Evolutionary conservation across 805 yeast genomes (phyloP).

Genomic region (Candida koratica): DNA sequence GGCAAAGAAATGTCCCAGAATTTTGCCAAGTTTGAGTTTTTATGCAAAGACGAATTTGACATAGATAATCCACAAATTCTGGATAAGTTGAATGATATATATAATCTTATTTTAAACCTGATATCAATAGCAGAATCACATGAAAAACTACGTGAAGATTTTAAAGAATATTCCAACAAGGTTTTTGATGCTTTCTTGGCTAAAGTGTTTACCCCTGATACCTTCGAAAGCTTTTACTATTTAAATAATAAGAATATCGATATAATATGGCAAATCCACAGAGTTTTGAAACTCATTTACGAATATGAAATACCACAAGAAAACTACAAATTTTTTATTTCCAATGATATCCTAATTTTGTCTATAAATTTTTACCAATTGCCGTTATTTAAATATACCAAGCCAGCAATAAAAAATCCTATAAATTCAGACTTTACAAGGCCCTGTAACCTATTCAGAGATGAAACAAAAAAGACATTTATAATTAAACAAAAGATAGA

Average conservation of each 20-base stretch:
- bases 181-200: slow-evolving; percentile 2
- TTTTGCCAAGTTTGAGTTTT: slow-evolving; percentile 16
- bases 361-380: slow-evolving; percentile 8
- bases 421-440: background rate
- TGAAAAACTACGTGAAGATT: slow-evolving; percentile 8
- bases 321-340: background rate
- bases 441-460: slow-evolving; percentile 14
- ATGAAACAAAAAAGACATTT: slow-evolving; percentile 4
- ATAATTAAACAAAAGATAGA: slow-evolving; percentile 8
- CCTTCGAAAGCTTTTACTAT: slow-evolving; percentile 3
- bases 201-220: slow-evolving; percentile 5
- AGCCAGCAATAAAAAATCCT: slow-evolving; percentile 6
- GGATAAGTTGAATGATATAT: slow-evolving; percentile 7
- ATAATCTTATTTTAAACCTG: slow-evolving; percentile 12
- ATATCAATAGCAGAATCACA: slow-evolving; percentile 9
- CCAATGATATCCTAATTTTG: background rate
- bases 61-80: slow-evolving; percentile 1
- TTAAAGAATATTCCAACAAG: slow-evolving; percentile 10
- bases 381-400: slow-evolving; percentile 12
- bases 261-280: slow-evolving; percentile 11
- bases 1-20: slow-evolving; percentile 16
- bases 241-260: slow-evolving; percentile 10
- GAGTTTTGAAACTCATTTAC: slow-evolving; percentile 6
- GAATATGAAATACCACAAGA: background rate
- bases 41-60: slow-evolving; percentile 12